Base-by-base conservation (phyloP, 2,329 filamentous ascomycete species). In the Chrysoporthe austroafricana region DNA sequence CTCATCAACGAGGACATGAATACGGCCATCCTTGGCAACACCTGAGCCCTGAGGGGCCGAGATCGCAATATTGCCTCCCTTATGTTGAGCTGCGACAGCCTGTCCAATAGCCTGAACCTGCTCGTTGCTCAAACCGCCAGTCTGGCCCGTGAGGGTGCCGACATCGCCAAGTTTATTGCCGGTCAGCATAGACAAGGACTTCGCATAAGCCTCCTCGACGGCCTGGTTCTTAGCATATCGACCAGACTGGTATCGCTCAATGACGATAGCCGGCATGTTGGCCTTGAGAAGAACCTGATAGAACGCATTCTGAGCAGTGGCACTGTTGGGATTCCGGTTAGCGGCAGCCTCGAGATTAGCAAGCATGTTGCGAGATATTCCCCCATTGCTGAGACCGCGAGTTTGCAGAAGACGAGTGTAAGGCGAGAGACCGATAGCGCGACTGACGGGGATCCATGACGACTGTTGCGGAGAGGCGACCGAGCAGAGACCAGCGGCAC, bases 1-100 rank as follows among this genome's bases (percentile, higher is more conserved):
- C 78, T 99, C 96, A 74, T 98, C 94, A 6, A 99, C 93, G 14
- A 98, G 92, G 54, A 99, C 96, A 76, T 98, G 94, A 39, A 99
- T 87, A n/a, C 95, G 95, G 59, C 91, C 89, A 48, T 90, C 90
- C 79, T 94, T 96, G 39, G 85, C 86, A 14, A 44, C 62, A 44
- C 94, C 94, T 61, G 87, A 88, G 50, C 89, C 89, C 58, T 76
- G 75, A 42, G 78, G 78, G 69, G 80, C 80, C 58, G 84, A 80
- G 32, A 84, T 78, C 9, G 89, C 86, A 68, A 91, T 80, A 75
- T 91, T 91, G 56, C 88, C 88, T 64, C 91, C 91, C 63, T 86
- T 84, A 62, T 86, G 85, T 62, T 88, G 88, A 63, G 92, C 92
- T 63, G 91, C 92, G 63, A 96, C 86, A 63, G 93, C 93, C 79